These are phyloP conservation scores for Cinnamomum chago DNA, from an alignment of 164 flowering plant species.

Conservation along the genomic window DNA sequence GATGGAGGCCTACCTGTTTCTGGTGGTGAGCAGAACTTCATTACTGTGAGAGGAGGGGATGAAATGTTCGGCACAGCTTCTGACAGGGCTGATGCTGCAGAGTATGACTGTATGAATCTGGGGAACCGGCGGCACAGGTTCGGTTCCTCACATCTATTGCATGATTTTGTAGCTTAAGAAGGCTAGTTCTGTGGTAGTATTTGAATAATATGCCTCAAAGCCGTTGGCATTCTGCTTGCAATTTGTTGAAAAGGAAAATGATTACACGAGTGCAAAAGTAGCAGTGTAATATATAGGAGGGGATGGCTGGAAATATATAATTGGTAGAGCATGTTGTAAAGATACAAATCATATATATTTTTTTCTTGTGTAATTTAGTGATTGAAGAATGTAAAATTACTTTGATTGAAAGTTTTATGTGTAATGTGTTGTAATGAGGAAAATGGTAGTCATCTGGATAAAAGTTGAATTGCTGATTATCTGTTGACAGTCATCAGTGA, in stretches of 20 bases:
- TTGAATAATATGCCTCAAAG: constrained; percentile 15
- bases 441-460: neutral
- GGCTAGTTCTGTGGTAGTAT: constrained; percentile 5
- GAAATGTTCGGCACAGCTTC: constrained; percentile 48
- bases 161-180: constrained; percentile 73
- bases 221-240: constrained; percentile 15
- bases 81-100: constrained; percentile 41
- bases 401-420: constrained; percentile 8
- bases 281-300: constrained; percentile 42
- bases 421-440: neutral
- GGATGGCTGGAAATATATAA: constrained; percentile 30
- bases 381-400: constrained; percentile 31
- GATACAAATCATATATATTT: constrained; percentile 24
- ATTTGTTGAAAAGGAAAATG: neutral
- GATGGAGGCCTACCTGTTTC: constrained; percentile 55
- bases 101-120: constrained; percentile 52
- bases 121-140: constrained; percentile 55
- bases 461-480: neutral
- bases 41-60: constrained; percentile 51
- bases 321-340: constrained; percentile 22
- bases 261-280: constrained; percentile 16
- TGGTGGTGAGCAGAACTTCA: constrained; percentile 39
- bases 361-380: constrained; percentile 34
- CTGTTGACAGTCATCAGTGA: neutral
- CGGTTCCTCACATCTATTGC: constrained; percentile 57